These are phyloP conservation scores for Sporisorium reilianum DNA, from an alignment of 1,284 basidiomycete species.

Conservation along the genomic window DNA sequence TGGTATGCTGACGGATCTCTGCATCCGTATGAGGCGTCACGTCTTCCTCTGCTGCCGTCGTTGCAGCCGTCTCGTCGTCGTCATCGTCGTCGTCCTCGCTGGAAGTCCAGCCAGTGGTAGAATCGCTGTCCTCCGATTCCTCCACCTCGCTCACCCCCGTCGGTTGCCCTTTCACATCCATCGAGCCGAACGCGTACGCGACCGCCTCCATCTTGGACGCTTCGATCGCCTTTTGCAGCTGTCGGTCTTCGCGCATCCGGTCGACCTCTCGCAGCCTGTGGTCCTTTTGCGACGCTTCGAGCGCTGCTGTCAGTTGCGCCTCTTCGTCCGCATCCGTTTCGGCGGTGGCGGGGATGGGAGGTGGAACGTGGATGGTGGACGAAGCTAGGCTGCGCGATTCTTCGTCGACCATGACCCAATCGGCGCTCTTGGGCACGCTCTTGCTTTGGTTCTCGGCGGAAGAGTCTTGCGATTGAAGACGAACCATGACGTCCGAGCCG, in stretches of 20 bases:
- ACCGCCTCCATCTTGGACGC: conserved; percentile 53
- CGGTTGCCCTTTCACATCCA: conserved; percentile 7
- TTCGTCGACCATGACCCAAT: conserved; percentile 46
- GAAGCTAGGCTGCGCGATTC: conserved; percentile 22
- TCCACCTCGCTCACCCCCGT: conserved; percentile 50
- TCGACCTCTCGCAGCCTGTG: conserved; percentile 23
- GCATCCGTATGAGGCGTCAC: conserved; percentile 69
- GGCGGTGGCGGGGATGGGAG: background rate
- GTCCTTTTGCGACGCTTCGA: conserved; percentile 39
- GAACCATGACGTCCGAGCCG: conserved; percentile 40
- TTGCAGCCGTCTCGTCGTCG: conserved; percentile 49
- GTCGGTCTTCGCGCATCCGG: conserved; percentile 38
- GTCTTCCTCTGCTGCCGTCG: conserved; percentile 29
- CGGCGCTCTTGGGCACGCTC: conserved; percentile 15
- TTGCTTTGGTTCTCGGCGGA: conserved; percentile 8
- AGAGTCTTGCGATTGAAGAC: conserved; percentile 23
- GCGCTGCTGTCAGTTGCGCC: conserved; percentile 29
- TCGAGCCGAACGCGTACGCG: conserved; percentile 36
- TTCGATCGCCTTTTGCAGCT: conserved; percentile 49
- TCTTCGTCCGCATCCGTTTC: conserved; percentile 29
- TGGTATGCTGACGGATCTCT: conserved; percentile 77
- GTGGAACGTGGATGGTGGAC: conserved; percentile 49
- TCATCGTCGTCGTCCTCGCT: conserved; percentile 72
- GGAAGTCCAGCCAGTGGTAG: conserved; percentile 72
- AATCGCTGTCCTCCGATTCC: conserved; percentile 65